Evolutionary conservation across 768 basidiomycete genomes (phyloP).

Genomic region (Sistotremastrum niveocremeum): DNA sequence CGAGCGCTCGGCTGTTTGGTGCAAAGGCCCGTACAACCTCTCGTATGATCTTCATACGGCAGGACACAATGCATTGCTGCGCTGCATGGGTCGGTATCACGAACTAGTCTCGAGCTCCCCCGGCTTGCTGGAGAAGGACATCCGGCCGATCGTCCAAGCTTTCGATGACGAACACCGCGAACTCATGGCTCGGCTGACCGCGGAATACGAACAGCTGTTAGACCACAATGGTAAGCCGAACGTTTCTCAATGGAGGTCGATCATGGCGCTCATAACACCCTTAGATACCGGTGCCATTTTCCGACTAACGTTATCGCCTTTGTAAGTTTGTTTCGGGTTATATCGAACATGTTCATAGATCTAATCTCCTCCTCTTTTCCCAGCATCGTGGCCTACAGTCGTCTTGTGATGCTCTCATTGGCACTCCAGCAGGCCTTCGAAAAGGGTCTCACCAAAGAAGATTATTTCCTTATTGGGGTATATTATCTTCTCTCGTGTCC

Average conservation of each 20-base stretch:
- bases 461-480: conserved; percentile 25
- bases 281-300: no score
- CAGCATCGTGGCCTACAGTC: conserved; percentile 41
- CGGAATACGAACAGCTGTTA: conserved; percentile 4
- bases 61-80: conserved; percentile 37
- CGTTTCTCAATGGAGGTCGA: conserved; percentile 19
- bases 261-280: conserved; percentile 17
- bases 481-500: neutral
- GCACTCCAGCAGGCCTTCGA: conserved; percentile 38
- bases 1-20: conserved; percentile 18
- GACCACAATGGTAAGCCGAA: conserved; percentile 1
- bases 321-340: conserved; percentile 1
- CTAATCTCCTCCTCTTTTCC: conserved; percentile 7
- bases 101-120: conserved; percentile 6
- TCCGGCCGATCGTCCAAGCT: no score
- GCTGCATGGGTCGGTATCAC: conserved; percentile 35
- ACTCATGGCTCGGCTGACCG: conserved; percentile 7
- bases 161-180: no score
- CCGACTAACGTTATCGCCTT: neutral
- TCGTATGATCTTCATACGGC: conserved; percentile 25
- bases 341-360: neutral
- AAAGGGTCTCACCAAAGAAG: conserved; percentile 25
- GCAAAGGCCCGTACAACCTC: conserved; percentile 20
- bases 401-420: conserved; percentile 40
- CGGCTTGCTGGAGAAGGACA: no score